Conservation (phyloP, 139 green algal species). For the Chlamydomonas sphaeroides region DNA sequence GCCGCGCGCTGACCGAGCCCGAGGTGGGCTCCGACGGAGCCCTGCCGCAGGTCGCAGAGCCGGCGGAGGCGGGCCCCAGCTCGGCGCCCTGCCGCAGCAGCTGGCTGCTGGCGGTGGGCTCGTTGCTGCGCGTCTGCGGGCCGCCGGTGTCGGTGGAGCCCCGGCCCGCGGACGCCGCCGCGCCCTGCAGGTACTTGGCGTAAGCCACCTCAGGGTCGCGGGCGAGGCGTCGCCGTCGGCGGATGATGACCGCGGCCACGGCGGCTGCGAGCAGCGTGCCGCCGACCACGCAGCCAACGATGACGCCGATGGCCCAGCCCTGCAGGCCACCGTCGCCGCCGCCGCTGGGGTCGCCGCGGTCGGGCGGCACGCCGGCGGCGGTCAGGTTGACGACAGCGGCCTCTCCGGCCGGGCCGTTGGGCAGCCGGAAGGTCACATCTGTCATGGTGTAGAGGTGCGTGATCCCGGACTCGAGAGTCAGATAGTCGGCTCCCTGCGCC, state of each 20-base stretch:
- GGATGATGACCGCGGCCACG: background rate
- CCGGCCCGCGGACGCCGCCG: background rate
- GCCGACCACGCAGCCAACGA: slow-evolving; percentile 18
- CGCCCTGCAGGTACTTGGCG: slow-evolving; percentile 3
- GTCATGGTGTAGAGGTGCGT: background rate
- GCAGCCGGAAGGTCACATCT: background rate
- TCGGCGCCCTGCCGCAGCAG: slow-evolving; percentile 8
- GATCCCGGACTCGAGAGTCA: background rate
- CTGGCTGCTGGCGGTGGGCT: slow-evolving; percentile 31
- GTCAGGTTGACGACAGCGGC: background rate
- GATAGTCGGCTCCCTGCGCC: background rate
- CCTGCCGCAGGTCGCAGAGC: too few species aligned
- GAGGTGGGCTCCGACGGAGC: background rate
- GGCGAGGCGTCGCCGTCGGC: background rate
- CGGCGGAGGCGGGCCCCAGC: too few species aligned
- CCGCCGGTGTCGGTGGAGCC: background rate
- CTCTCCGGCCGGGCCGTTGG: background rate
- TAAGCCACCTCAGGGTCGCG: background rate
- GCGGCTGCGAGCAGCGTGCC: background rate
- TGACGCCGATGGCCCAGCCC: background rate
- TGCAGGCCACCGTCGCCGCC: background rate
- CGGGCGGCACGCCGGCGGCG: background rate
- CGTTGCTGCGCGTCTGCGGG: background rate
- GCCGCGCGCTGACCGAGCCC: background rate
- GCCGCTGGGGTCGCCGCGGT: background rate